Evolutionary conservation across 257 asterid genomes (phyloP).

Genomic region (Ajuga chamaepitys): DNA sequence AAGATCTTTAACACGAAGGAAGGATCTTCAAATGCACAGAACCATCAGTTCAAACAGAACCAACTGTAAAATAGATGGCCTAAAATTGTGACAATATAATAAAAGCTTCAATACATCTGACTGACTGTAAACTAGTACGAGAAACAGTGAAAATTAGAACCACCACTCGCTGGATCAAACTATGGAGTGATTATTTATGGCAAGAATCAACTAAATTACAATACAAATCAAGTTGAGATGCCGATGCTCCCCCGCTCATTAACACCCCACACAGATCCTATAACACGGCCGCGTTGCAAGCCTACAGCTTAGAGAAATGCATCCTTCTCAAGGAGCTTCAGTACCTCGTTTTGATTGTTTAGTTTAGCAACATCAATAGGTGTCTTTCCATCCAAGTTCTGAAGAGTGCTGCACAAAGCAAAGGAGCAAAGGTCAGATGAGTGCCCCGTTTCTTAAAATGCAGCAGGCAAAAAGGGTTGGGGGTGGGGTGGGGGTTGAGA

Average conservation of each 20-base stretch:
- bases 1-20: background rate
- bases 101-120: background rate
- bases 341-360: constrained; percentile 70
- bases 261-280: constrained; percentile 19
- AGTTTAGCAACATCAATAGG: constrained; percentile 92
- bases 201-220: background rate
- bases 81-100: background rate
- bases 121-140: background rate
- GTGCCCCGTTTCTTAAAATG: background rate
- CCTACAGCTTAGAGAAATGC: constrained; percentile 48
- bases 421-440: background rate
- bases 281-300: constrained; percentile 15
- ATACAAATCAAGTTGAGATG: constrained; percentile 14
- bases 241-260: constrained; percentile 10
- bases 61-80: background rate
- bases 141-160: background rate
- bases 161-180: constrained; percentile 5
- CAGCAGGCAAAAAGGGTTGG: background rate
- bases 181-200: constrained; percentile 3
- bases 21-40: background rate
- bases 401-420: constrained; percentile 62
- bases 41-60: background rate
- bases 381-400: constrained; percentile 87
- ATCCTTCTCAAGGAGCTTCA: constrained; percentile 79
- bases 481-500: too few relatives aligned